These are phyloP conservation scores for Vaccinium vitisidaea DNA, from an alignment of 148 eudicot genomes.

Conservation along the genomic window DNA sequence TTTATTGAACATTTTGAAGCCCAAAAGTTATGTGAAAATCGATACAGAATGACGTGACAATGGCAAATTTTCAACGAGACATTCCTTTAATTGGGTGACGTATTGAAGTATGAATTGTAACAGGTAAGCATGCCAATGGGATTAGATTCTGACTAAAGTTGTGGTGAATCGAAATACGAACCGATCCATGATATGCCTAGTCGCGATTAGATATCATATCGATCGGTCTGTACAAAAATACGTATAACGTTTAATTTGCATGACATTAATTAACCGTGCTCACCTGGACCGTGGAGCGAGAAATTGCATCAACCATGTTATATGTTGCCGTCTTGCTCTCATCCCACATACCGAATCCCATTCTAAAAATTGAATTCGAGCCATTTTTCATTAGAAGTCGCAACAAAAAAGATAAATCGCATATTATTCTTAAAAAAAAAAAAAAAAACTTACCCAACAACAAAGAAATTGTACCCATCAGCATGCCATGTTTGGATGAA, in stretches of 20 bases:
- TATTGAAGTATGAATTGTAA: neutral
- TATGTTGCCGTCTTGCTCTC: constrained; percentile 15
- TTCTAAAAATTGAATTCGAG: constrained; percentile 13
- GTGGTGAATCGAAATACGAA: neutral
- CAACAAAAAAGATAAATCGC: neutral
- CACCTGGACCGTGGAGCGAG: constrained; percentile 31
- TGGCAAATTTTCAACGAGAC: neutral
- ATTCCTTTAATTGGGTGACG: neutral
- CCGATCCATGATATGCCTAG: neutral
- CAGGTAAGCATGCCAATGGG: neutral
- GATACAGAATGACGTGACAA: neutral
- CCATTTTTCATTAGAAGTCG: neutral
- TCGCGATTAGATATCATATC: too few species aligned
- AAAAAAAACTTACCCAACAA: constrained; percentile 23
- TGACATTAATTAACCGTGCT: neutral
- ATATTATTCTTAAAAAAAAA: too few species aligned
- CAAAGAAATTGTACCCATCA: constrained; percentile 34
- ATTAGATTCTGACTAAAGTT: neutral
- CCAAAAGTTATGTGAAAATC: neutral
- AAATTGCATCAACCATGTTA: constrained; percentile 32
- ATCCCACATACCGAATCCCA: constrained; percentile 26
- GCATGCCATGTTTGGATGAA: constrained; percentile 30
- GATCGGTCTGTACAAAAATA: neutral
- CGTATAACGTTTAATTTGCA: neutral
- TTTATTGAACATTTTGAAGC: neutral